phyloP scores from a whole-genome alignment of 2,329 filamentous ascomycete species.

The Bipolaris cookei region DNA sequence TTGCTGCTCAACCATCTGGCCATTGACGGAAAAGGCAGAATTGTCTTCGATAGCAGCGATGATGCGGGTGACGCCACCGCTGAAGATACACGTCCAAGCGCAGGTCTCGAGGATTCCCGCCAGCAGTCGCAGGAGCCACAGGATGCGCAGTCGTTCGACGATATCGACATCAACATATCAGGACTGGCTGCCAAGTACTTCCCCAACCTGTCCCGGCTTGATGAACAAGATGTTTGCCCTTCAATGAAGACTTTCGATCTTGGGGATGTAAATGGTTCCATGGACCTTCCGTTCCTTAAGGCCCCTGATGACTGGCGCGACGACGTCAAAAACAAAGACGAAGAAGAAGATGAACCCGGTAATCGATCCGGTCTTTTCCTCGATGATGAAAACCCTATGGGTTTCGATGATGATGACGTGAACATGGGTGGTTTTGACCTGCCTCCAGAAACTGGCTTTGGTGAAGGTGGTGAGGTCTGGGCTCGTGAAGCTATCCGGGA shows the following conservation, averaged over 20 bases:
- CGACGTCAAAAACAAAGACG: constrained; percentile 61
- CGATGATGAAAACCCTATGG: constrained; percentile 82
- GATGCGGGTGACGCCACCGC: constrained; percentile 67
- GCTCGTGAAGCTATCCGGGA: constrained; percentile 86
- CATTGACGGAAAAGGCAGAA: constrained; percentile 88
- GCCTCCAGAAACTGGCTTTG: constrained; percentile 77
- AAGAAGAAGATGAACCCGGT: constrained; percentile 52
- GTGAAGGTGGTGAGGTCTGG: constrained; percentile 95
- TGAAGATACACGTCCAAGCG: constrained; percentile 53
- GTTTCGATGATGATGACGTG: constrained; percentile 70
- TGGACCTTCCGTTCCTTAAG: constrained; percentile 91
- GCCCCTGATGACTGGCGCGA: constrained; percentile 84
- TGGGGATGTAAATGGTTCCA: constrained; percentile 80
- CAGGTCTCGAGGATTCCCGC: constrained; percentile 49
- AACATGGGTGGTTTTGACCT: constrained; percentile 67
- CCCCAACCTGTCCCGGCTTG: constrained; percentile 75
- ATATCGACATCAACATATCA: constrained; percentile 79
- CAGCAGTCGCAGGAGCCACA: constrained; percentile 45
- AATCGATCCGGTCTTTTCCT: constrained; percentile 82
- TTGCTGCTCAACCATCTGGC: constrained; percentile 94
- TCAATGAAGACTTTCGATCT: constrained; percentile 94
- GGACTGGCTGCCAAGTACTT: constrained; percentile 83
- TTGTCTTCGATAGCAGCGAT: constrained; percentile 98
- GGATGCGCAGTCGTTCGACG: constrained; percentile 54
- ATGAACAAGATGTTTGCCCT: constrained; percentile 90